Conservation (phyloP, 306 rosid genomes). For the Echinosophora koreensis region DNA sequence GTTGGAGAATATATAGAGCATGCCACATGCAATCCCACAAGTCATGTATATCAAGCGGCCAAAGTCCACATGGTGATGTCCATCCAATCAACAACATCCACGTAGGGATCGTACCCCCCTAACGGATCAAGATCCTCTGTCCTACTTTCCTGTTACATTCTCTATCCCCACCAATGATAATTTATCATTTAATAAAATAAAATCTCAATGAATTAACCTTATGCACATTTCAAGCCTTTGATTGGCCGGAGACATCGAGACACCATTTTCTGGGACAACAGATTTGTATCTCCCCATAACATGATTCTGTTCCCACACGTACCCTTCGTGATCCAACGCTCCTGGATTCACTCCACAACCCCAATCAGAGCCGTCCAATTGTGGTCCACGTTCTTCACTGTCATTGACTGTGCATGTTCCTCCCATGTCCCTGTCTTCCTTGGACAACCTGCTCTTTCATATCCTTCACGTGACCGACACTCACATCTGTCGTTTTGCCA, state of each 20-base stretch:
- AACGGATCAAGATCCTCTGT: no score
- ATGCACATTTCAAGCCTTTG: no score
- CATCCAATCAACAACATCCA: conserved; percentile 57
- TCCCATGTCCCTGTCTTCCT: conserved; percentile 60
- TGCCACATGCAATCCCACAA: conserved; percentile 49
- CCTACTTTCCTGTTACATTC: no score
- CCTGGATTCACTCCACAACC: conserved; percentile 33
- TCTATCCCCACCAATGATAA: no score
- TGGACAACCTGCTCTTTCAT: conserved; percentile 47
- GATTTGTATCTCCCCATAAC: no score
- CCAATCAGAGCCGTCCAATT: conserved; percentile 54
- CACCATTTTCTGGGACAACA: no score
- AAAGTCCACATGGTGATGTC: conserved; percentile 51
- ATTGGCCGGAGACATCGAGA: no score
- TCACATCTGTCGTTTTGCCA: conserved; percentile 35
- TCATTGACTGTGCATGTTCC: conserved; percentile 58
- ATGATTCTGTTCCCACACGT: conserved; percentile 50
- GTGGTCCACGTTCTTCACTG: conserved; percentile 54
- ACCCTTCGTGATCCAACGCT: conserved; percentile 56
- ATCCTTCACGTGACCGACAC: conserved; percentile 53
- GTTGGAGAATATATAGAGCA: neutral
- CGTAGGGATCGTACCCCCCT: conserved; percentile 51
- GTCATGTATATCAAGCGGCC: conserved; percentile 23
- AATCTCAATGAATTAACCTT: no score
- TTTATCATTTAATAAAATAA: no score